These are phyloP conservation scores for Penicillium janthinellum DNA, from an alignment of 2,329 filamentous ascomycete genomes.

Conservation along the genomic window DNA sequence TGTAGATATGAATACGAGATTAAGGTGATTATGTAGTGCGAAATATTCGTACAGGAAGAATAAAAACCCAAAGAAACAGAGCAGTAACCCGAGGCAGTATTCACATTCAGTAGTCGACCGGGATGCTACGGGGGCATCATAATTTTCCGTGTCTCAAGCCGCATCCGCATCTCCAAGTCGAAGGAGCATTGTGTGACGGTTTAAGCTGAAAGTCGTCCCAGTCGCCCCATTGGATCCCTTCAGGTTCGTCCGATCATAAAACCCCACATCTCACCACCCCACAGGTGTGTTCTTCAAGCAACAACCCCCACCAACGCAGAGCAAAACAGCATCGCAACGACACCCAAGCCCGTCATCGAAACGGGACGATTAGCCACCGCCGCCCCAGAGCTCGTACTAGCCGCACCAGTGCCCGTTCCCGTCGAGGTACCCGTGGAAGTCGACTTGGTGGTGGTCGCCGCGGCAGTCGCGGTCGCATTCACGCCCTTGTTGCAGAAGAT, in stretches of 20 bases:
- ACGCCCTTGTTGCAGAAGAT: slow-evolving; percentile 50
- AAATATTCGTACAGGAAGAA: slow-evolving; percentile 8
- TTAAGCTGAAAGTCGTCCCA: not conserved
- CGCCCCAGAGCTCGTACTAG: slow-evolving; percentile 20
- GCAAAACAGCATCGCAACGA: slow-evolving; percentile 36
- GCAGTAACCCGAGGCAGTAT: not conserved
- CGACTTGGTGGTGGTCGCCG: slow-evolving; percentile 18
- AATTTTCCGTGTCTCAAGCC: not conserved
- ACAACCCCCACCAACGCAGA: slow-evolving; percentile 33
- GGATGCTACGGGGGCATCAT: not conserved
- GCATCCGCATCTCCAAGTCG: not conserved
- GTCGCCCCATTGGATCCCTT: not conserved
- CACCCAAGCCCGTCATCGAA: slow-evolving; percentile 34
- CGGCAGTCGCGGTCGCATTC: slow-evolving; percentile 44
- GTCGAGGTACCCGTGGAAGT: slow-evolving; percentile 17
- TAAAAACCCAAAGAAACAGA: not conserved
- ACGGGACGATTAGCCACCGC: slow-evolving; percentile 24
- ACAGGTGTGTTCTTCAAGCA: slow-evolving; percentile 22
- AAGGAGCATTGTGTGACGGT: not conserved
- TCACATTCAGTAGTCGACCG: not conserved
- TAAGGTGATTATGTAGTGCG: not conserved
- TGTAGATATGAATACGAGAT: not conserved
- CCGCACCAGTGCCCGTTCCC: slow-evolving; percentile 9
- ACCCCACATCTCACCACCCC: not conserved
- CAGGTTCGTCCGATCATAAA: not conserved